Base-by-base conservation (phyloP, 2,329 filamentous ascomycete genomes). In the Trichoderma sp. region DNA sequence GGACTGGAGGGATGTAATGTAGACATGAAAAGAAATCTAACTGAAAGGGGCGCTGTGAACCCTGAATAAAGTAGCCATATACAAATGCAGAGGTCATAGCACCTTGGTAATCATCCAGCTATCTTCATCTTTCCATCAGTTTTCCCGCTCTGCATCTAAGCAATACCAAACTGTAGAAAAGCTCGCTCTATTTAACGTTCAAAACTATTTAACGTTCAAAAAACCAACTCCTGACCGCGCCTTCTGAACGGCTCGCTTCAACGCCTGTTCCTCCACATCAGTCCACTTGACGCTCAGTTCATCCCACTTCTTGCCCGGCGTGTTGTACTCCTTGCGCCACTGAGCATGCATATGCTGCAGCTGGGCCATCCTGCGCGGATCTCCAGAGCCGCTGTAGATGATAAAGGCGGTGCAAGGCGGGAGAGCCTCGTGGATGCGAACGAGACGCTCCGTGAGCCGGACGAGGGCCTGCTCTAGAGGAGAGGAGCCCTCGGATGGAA, bases 201-300 rank as follows among this genome's bases (percentile, higher is more conserved):
- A 93, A 84, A 80, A 93, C 84, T 83, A 93, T 83, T 93, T 93
- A 14, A 93, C 90, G 1, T 86, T 86, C 68, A 93, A 84, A 80
- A 93, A 93, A 0, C 89, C 91, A 67, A 93, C 86, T 2, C 92
- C 92, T 45, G 90, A 87, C 65, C 91, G 87, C 9, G 92, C 91
- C 64, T 85, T 85, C 71, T 85, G 85, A 21, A 89, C 88, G 0
- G 91, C 91, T 80, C 84, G 86, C 80, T 86, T 89, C 78, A 93
- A 84, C 50, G 87, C 89, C 84, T 93, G 90, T 63, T 92, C 90
- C 82, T 93, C 92, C 0, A 82, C 85, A 79, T 93, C 91, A 11
- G 91, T 93, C 92, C 92, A 93, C 82, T 90, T 88, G 75, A 93
- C 90, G 79, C 87, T 90, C 45, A 93, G 84, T 77, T 92, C 84